Conservation (phyloP, 371 early-diverging fungal genomes). For the Rhizopus delemar region DNA sequence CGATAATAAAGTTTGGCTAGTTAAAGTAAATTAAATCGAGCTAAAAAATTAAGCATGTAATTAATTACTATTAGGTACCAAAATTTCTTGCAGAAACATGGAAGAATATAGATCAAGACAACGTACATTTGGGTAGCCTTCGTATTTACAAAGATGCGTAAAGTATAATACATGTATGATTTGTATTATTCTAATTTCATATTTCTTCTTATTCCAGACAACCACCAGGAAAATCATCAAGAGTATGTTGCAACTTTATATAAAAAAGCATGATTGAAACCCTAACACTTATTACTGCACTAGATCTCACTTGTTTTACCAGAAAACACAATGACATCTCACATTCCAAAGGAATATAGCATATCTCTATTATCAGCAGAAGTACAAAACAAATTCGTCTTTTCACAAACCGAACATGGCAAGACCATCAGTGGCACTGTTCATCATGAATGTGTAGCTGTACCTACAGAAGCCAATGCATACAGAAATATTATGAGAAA, state of each 20-base stretch:
- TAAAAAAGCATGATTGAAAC: neutral
- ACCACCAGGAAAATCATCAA: conserved; percentile 32
- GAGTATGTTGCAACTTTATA: conserved; percentile 5
- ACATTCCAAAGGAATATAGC: conserved; percentile 75
- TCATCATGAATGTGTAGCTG: conserved; percentile 80
- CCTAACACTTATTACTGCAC: neutral
- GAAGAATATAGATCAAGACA: conserved; percentile 66
- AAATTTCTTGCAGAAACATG: conserved; percentile 84
- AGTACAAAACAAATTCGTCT: conserved; percentile 77
- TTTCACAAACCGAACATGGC: conserved; percentile 64
- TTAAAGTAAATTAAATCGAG: conserved; percentile 66
- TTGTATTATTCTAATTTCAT: neutral
- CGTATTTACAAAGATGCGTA: conserved; percentile 69
- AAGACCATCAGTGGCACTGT: conserved; percentile 66
- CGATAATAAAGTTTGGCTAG: conserved; percentile 84
- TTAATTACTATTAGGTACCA: conserved; percentile 56
- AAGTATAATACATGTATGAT: conserved; percentile 2
- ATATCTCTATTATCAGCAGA: conserved; percentile 68
- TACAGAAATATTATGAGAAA: conserved; percentile 80
- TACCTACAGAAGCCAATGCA: conserved; percentile 57
- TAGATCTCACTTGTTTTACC: conserved; percentile 67
- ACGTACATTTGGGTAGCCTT: conserved; percentile 75
- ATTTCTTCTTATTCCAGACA: conserved; percentile 23
- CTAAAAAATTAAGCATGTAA: conserved; percentile 2
- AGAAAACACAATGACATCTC: conserved; percentile 48